Percentiles rank a stretch among this genome's conserved stretches.
Evolutionary conservation across 2,329 filamentous ascomycete genomes (phyloP).

Genomic region (Aureobasidium sp.): DNA sequence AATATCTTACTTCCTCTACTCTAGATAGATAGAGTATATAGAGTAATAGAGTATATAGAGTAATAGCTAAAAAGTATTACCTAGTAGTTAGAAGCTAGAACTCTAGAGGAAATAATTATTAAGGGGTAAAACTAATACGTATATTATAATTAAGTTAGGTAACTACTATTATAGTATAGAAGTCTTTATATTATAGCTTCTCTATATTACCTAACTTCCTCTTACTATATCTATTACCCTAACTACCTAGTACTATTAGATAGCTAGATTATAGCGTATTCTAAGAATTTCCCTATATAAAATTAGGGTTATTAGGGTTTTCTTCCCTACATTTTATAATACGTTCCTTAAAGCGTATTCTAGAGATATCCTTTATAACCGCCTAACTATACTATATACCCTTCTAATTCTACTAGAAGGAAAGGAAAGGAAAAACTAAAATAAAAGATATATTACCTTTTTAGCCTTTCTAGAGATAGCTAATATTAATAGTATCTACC

Average conservation of each 20-base stretch:
- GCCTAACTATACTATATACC: not conserved
- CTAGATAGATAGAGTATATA: too few relatives aligned
- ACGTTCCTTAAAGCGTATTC: not conserved
- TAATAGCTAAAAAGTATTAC: not conserved
- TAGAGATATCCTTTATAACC: not conserved
- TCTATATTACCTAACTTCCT: not conserved
- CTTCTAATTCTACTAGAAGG: not conserved
- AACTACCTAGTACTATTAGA: not conserved
- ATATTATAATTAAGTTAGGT: not conserved
- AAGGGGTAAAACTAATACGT: not conserved
- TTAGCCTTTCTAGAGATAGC: not conserved
- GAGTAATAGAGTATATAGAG: too few relatives aligned
- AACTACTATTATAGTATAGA: slow-evolving; percentile 5
- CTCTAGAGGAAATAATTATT: not conserved
- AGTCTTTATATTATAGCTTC: not conserved
- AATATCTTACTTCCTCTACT: too few relatives aligned
- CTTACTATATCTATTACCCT: not conserved
- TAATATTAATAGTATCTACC: not conserved
- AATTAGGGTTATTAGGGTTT: not conserved
- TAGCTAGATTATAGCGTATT: not conserved
- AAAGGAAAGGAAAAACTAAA: not conserved
- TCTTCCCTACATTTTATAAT: not conserved
- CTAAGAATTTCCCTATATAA: not conserved
- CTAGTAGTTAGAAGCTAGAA: not conserved
- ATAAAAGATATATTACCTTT: not conserved